A percentile compares a stretch with the other conserved stretches of the same genome.
Evolutionary conservation across 768 basidiomycete species (phyloP).

Genomic region (Psilocybe subaeruginosa): DNA sequence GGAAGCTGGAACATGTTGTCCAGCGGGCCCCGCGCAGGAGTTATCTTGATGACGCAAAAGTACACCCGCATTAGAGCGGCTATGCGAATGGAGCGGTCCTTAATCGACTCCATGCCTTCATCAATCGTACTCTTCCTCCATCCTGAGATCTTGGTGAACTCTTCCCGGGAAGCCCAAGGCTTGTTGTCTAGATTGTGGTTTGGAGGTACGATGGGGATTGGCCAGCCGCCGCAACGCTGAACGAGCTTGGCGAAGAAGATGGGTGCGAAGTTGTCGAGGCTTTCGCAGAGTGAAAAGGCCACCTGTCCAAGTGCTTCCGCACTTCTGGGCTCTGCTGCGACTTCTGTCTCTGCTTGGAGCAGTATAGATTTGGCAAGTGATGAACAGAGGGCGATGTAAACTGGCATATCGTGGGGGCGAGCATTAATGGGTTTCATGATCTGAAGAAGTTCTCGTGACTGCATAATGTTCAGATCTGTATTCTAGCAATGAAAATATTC

Average conservation of each 20-base stretch:
- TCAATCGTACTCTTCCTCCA: slow-evolving; percentile 44
- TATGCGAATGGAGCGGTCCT: slow-evolving; percentile 70
- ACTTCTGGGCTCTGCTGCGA: slow-evolving; percentile 83
- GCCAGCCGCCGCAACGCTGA: slow-evolving; percentile 89
- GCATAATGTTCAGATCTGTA: slow-evolving; percentile 1
- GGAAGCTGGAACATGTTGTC: slow-evolving; percentile 61
- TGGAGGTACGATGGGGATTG: slow-evolving; percentile 68
- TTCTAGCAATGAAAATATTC: slow-evolving; percentile 7
- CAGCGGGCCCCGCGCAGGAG: slow-evolving; percentile 43
- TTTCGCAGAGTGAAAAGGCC: slow-evolving; percentile 68
- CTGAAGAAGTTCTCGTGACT: slow-evolving; percentile 43
- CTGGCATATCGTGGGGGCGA: slow-evolving; percentile 33
- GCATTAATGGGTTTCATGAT: slow-evolving; percentile 34
- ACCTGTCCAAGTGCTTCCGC: slow-evolving; percentile 84
- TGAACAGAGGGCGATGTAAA: slow-evolving; percentile 80
- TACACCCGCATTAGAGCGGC: slow-evolving; percentile 87
- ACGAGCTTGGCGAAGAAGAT: slow-evolving; percentile 86
- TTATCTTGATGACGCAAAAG: slow-evolving; percentile 65
- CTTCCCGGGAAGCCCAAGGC: slow-evolving; percentile 43
- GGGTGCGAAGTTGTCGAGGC: slow-evolving; percentile 60
- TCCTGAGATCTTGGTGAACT: slow-evolving; percentile 57
- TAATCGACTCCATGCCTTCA: slow-evolving; percentile 52
- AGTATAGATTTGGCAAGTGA: slow-evolving; percentile 89
- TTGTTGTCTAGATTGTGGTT: slow-evolving; percentile 50
- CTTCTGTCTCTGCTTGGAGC: slow-evolving; percentile 92